Evolutionary conservation across 352 stramenopile genomes (phyloP), one percentile per base, ranked within the genome.

Genomic region (Phytophthora foliorum): DNA sequence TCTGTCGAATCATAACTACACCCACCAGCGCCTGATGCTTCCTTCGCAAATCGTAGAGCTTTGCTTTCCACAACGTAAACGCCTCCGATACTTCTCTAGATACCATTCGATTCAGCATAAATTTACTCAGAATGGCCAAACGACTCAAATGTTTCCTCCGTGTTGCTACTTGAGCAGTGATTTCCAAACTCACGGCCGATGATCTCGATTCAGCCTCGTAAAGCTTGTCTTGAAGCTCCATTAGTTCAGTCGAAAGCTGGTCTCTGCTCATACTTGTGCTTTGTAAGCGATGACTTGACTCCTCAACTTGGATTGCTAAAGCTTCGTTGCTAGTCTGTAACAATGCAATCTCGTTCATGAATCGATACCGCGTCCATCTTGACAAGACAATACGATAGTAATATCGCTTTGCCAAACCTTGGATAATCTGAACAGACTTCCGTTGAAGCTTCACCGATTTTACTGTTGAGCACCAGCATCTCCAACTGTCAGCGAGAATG

Each of bases 1-100:
- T 67, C 17, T 45, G 44, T 25, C 55, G 42, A 34, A 72, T 69
- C 19, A 46, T 58, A 54, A 57, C 51, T 0, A 81, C 60, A 19
- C 14, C 59, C n/a, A 10, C 6, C 16, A 82, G 52, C 1, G 53
- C 50, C 4, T 32, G 42, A 2, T 65, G 19, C 31, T 65, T 59
- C n/a, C 56, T 62, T 38, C 21, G 49, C 9, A 49, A 11, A 16
- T 16, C 7, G 3, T 27, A 34, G 0, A 59, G 21, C 1, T 53
- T 54, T 7, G 11, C 19, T 73, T 71, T 82, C 77, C 77, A 84
- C 11, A 32, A 27, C 13, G 53, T 2, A 27, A 84, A 84, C 0
- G 67, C 71, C 5, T 22, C 38, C 2, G 21, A 67, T 3, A 67
- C 4, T 34, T 52, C 36, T 46, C 16, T 76, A 25, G 69, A 64